Base-by-base conservation (phyloP, 176 grass and related monocot genomes). In the Oryza nivara region DNA sequence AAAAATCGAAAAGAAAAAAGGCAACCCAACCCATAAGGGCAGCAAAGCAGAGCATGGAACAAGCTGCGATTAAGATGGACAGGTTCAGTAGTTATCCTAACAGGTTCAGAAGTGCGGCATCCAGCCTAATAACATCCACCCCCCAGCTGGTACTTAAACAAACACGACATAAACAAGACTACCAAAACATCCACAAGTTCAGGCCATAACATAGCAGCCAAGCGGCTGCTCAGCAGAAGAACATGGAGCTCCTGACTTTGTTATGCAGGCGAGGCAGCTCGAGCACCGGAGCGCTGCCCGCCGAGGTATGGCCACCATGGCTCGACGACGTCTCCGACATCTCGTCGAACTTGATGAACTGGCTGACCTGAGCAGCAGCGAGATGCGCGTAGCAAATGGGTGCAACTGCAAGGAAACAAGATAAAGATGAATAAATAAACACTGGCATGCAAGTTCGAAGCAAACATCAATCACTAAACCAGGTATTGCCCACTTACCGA, bases 341-440 rank as follows among this genome's bases (percentile, higher is more conserved):
- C 5, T 98, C 96, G 0, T 98, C 96, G 1, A 98, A 98, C 76
- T 98, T 98, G 3, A 92, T 87, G 51, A 98, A 98, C 68, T 94
- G 96, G 20, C 83, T 84, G 0, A 98, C 81, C 72, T 98, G 96
- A 3, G 93, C 76, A 0, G 96, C 96, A 0, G 96, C 96, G 3
- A 95, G 82, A 49, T 98, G 96, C 0, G 96, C 96, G 32, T 98
- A 98, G 64, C 93, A 94, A 10, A 98, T 66, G 2, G 96, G 96
- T 49, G 96, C 91, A 84, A 98, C 96, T 98, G 87, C 69, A 87
- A 72, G 23, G 58, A 74, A 13, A 20, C 3, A 28, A 16, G 5
- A 78, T 47, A 16, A n/a, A 5, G 32, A 5, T 64, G 16, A 80
- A 47, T 56, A 11, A 20, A 17, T 8, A 44, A 11, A 3, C 11